Evolutionary conservation across 768 basidiomycete species (phyloP), one percentile per base, ranked within the genome.

Genomic region (Tremella mesenterica): DNA sequence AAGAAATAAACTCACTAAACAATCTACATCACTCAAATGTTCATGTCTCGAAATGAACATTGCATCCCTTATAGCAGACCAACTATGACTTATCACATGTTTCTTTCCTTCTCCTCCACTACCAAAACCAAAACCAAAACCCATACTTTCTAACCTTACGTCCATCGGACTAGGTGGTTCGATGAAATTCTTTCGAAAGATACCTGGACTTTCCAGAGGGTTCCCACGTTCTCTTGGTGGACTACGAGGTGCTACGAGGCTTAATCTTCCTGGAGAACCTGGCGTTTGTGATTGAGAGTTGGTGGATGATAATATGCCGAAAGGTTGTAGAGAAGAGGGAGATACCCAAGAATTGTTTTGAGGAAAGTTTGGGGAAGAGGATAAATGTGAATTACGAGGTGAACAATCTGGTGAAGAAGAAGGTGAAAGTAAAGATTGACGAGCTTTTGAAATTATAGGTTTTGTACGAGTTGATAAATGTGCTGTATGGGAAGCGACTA

Each of bases 21-120:
- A 79, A 68, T 93, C 88, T 0, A 91, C 82, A 6, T 64, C 66
- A 58, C 80, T 82, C 88, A 91, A 88, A 64, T 89, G 83, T 69
- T 89, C 85, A 34, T 79, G 76, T 30, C 76, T 75, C 10, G 81
- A 77, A 23, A 87, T 77, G 50, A 79, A 78, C 58, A 88, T 75
- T 46, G 82, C 74, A 56, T 74, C 71, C 31, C 67, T 57, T 39
- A 76, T 73, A 34, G 60, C 58, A 28, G 36, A 51, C 65, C 64
- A 64, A 44, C 61, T 59, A 50, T 74, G 72, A 43, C 63, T 33
- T 79, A 81, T 72, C 76, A 77, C 52, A 76, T 75, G 68, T 72
- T 79, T 23, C 75, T n/a, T 28, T 3, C 56, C 61, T 50, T 54
- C 54, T 26, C 54, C 60, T 18, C 48, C 23, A 41, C 23, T n/a